These are phyloP conservation scores for Skeletonema grethae DNA, from an alignment of 108 stramenopile genomes.

Conservation along the genomic window DNA sequence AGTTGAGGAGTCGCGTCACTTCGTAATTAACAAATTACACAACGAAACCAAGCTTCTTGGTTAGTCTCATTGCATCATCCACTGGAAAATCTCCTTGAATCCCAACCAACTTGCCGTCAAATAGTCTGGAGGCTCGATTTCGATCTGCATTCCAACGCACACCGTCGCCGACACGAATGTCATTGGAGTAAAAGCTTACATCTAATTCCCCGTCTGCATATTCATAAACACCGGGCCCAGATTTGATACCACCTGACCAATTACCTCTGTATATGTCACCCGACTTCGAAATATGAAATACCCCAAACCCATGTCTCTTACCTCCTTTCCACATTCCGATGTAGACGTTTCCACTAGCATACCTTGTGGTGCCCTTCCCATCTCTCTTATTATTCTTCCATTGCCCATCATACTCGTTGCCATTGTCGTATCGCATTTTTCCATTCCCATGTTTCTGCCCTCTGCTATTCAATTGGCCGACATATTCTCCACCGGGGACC, in stretches of 20 bases:
- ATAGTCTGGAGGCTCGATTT: conserved; percentile 23
- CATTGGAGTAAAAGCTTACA: conserved; percentile 35
- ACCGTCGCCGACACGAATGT: conserved; percentile 38
- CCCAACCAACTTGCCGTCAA: conserved; percentile 28
- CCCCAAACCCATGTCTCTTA: conserved; percentile 31
- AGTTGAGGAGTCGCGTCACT: too few species aligned
- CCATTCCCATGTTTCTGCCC: conserved; percentile 33
- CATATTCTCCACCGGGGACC: conserved; percentile 39
- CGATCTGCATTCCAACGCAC: conserved; percentile 39
- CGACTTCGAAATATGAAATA: conserved; percentile 42
- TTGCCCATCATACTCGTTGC: conserved; percentile 38
- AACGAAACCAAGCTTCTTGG: conserved; percentile 29
- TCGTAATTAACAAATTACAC: conserved; percentile 15
- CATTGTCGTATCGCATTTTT: conserved; percentile 23
- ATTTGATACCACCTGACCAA: conserved; percentile 36
- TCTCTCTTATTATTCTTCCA: conserved; percentile 44
- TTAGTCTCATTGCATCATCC: conserved; percentile 34
- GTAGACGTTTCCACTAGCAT: conserved; percentile 16
- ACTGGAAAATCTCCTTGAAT: conserved; percentile 28
- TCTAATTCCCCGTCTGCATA: conserved; percentile 44
- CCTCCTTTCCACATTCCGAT: conserved; percentile 7
- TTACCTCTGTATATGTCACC: conserved; percentile 38
- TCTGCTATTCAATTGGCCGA: conserved; percentile 22
- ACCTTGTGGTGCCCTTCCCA: conserved; percentile 40
- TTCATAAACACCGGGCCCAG: conserved; percentile 39